Evolutionary conservation across 257 asterid genomes (phyloP).

Genomic region (Eustoma russellianum): DNA sequence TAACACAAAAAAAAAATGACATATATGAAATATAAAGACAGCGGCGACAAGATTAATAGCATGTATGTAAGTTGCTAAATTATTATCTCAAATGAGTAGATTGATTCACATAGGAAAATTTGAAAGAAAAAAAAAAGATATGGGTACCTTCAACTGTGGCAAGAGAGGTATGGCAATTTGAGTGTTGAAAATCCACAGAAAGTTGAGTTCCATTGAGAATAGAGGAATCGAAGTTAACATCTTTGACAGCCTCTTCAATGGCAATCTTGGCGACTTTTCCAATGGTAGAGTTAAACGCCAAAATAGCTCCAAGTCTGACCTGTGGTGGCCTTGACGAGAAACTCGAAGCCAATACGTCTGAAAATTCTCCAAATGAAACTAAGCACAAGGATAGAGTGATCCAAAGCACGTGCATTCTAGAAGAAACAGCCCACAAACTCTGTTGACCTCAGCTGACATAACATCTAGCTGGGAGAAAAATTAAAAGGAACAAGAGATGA

Average conservation of each 20-base stretch:
- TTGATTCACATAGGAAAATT: too few relatives aligned
- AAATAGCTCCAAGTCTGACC: constrained; percentile 74
- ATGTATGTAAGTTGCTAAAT: too few relatives aligned
- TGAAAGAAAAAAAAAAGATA: too few relatives aligned
- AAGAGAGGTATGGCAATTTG: constrained; percentile 87
- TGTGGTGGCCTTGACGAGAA: constrained; percentile 52
- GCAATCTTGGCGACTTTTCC: constrained; percentile 89
- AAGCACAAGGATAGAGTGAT: constrained; percentile 19
- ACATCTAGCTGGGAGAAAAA: too few relatives aligned
- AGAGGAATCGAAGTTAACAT: constrained; percentile 58
- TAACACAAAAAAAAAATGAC: too few relatives aligned
- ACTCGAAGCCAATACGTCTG: constrained; percentile 41
- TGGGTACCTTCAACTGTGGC: constrained; percentile 75
- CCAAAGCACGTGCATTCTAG: constrained; percentile 36
- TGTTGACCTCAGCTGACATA: too few relatives aligned
- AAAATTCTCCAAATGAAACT: constrained; percentile 30
- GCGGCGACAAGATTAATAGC: too few relatives aligned
- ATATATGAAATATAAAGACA: too few relatives aligned
- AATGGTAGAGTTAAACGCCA: constrained; percentile 61
- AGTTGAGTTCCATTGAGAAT: constrained; percentile 60
- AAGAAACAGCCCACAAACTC: too few relatives aligned
- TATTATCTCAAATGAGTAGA: too few relatives aligned
- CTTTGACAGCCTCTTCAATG: constrained; percentile 84
- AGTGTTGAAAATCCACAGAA: constrained; percentile 26
- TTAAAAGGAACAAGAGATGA: too few relatives aligned